phyloP scores from a whole-genome alignment of 2,329 filamentous ascomycete genomes.

The Penicillium sp. region DNA sequence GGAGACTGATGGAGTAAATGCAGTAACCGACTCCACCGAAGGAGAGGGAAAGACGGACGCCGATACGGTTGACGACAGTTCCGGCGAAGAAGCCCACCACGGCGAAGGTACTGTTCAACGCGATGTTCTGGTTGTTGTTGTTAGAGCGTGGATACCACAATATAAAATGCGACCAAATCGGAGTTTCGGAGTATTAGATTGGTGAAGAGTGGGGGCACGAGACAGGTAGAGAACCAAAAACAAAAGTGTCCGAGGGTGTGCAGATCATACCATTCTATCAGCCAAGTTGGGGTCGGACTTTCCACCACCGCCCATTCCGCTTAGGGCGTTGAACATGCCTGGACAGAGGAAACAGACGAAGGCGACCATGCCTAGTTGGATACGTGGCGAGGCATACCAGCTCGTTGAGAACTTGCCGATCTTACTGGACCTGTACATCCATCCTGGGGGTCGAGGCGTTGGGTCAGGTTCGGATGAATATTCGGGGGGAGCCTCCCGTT shows the following conservation, averaged over 20 bases:
- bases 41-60: constrained; percentile 41
- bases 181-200: background rate
- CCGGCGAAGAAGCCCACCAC: constrained; percentile 62
- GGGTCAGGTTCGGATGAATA: background rate
- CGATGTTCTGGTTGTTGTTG: constrained; percentile 50
- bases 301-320: constrained; percentile 61
- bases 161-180: background rate
- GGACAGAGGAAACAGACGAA: constrained; percentile 68
- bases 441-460: constrained; percentile 19
- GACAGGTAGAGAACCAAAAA: background rate
- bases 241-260: background rate
- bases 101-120: constrained; percentile 69
- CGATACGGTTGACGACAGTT: constrained; percentile 43
- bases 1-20: constrained; percentile 40
- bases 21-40: constrained; percentile 47
- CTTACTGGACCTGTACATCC: constrained; percentile 59
- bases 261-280: constrained; percentile 49
- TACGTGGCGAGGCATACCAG: constrained; percentile 69
- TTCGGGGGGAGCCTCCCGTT: background rate
- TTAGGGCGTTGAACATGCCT: constrained; percentile 65
- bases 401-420: constrained; percentile 52
- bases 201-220: background rate
- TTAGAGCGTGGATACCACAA: background rate
- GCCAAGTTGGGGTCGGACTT: constrained; percentile 52
- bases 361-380: constrained; percentile 66